A percentile compares a stretch with the other conserved stretches of the same genome.
phyloP scores from a whole-genome alignment of 306 rosid genomes.

The Heteromeles arbutifolia region DNA sequence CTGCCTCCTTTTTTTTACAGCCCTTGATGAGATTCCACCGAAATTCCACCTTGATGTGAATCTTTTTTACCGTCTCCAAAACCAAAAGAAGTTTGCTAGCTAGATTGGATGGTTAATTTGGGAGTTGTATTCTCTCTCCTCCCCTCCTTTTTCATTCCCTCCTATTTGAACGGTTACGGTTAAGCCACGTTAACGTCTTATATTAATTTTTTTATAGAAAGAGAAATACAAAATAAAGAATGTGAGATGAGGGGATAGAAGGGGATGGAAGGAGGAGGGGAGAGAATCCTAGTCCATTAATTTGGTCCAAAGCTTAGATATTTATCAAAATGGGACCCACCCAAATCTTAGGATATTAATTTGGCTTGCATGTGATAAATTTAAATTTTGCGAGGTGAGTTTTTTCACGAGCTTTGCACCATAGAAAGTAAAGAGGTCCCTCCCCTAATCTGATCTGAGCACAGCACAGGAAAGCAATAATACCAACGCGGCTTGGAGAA shows the following conservation, averaged over 20 bases:
- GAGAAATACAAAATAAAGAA: too few relatives aligned
- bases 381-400: constrained; percentile 11
- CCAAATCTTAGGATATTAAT: too few relatives aligned
- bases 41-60: neutral
- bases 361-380: constrained; percentile 33
- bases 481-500: neutral
- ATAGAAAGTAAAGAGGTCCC: constrained; percentile 6
- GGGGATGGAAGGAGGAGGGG: too few relatives aligned
- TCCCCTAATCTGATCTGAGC: neutral
- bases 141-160: too few relatives aligned
- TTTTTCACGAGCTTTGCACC: constrained; percentile 19
- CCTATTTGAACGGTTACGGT: too few relatives aligned
- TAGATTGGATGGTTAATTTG: neutral
- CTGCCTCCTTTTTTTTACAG: too few relatives aligned
- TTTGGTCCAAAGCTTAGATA: neutral
- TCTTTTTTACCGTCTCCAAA: neutral
- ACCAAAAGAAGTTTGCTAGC: neutral
- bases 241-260: too few relatives aligned
- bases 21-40: neutral
- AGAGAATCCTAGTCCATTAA: too few relatives aligned
- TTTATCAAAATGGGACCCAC: neutral
- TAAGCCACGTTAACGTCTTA: too few relatives aligned
- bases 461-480: neutral
- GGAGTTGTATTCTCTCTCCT: too few relatives aligned
- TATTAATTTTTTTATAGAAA: too few relatives aligned